phyloP scores from a whole-genome alignment of 257 asterid species.

The Salvia rosmarinus region DNA sequence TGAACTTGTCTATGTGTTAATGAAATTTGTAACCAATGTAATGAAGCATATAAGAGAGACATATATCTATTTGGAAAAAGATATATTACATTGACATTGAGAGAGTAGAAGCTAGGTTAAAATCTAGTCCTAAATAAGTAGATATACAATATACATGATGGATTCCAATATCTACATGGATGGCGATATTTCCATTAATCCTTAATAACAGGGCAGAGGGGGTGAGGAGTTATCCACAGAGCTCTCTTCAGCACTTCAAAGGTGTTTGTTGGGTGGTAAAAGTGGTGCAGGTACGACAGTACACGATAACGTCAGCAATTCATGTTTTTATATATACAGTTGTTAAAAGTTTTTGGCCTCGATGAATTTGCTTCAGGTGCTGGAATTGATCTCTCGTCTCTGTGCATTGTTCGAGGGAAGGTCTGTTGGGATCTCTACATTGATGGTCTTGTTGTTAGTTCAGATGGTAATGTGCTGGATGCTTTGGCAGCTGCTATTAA shows the following conservation, averaged over 20 bases:
- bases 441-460: slow-evolving; percentile 83
- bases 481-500: slow-evolving; percentile 89
- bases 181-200: not conserved
- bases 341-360: slow-evolving; percentile 11
- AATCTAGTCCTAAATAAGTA: too few species aligned
- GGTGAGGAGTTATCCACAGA: slow-evolving; percentile 84
- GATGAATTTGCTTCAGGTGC: slow-evolving; percentile 60
- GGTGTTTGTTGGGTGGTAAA: slow-evolving; percentile 87
- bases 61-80: too few species aligned
- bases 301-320: not conserved
- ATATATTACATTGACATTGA: too few species aligned
- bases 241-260: slow-evolving; percentile 76
- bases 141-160: not conserved
- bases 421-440: slow-evolving; percentile 96
- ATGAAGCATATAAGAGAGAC: too few species aligned
- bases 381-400: slow-evolving; percentile 80
- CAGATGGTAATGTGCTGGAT: slow-evolving; percentile 92
- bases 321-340: not conserved
- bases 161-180: not conserved
- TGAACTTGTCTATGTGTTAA: not conserved
- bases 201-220: slow-evolving; percentile 76
- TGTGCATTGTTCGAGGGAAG: slow-evolving; percentile 78
- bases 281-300: slow-evolving; percentile 80
- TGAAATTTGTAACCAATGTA: slow-evolving; percentile 13
- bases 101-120: too few species aligned